Evolutionary conservation across 176 grass and related monocot species (phyloP).

Genomic region (Metroxylon sagu): DNA sequence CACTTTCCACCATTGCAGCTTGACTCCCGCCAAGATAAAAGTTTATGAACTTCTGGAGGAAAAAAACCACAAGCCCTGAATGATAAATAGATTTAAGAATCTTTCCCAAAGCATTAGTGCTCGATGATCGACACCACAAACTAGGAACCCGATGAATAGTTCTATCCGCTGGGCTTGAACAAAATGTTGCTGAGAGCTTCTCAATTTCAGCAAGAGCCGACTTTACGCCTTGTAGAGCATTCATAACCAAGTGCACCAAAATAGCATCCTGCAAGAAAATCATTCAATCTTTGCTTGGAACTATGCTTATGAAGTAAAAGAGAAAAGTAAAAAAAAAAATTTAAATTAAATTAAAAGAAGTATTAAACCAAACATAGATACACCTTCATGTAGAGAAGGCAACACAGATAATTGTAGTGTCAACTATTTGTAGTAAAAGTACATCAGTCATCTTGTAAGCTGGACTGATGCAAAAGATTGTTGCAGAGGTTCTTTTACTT

Average conservation of each 20-base stretch:
- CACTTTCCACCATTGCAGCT: neutral
- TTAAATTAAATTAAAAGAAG: too few species aligned
- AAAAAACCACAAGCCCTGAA: constrained; percentile 64
- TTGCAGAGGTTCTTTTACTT: too few species aligned
- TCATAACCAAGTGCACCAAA: constrained; percentile 65
- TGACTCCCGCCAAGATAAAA: constrained; percentile 38
- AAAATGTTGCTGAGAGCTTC: constrained; percentile 50
- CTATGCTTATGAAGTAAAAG: too few species aligned
- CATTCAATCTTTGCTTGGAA: neutral
- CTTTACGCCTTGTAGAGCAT: constrained; percentile 70
- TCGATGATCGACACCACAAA: constrained; percentile 75
- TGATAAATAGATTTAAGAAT: constrained; percentile 60
- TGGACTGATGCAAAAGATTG: too few species aligned
- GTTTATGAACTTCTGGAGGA: constrained; percentile 69
- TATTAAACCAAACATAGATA: too few species aligned
- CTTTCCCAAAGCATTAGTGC: constrained; percentile 49
- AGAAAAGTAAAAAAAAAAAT: too few species aligned
- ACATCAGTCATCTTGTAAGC: too few species aligned
- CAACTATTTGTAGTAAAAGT: too few species aligned
- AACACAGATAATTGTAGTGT: too few species aligned
- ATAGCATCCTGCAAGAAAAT: constrained; percentile 54
- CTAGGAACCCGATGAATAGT: constrained; percentile 45
- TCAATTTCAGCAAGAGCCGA: constrained; percentile 69
- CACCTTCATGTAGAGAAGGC: too few species aligned
- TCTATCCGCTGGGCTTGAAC: constrained; percentile 66